These are phyloP conservation scores for Fusarium xyrophilum DNA, from an alignment of 2,329 filamentous ascomycete genomes.

Conservation along the genomic window DNA sequence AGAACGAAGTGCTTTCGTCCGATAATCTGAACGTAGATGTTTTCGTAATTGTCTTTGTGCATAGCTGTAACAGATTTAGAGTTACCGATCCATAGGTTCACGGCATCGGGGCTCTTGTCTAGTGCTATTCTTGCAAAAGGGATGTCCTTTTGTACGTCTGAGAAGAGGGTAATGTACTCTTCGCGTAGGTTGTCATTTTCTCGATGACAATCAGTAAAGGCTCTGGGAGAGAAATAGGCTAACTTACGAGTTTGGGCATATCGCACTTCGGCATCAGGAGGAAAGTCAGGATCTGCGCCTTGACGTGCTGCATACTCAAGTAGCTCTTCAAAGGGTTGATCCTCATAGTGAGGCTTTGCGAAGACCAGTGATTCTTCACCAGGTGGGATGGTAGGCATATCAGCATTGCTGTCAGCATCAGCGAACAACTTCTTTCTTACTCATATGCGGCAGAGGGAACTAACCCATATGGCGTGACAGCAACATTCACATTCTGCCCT, in stretches of 20 bases:
- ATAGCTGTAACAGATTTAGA: constrained; percentile 72
- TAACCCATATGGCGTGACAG: constrained; percentile 77
- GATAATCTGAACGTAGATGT: constrained; percentile 78
- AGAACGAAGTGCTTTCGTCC: constrained; percentile 79
- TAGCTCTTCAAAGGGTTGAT: constrained; percentile 67
- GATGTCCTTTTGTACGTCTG: constrained; percentile 68
- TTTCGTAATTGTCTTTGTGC: constrained; percentile 87
- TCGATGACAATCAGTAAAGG: constrained; percentile 37
- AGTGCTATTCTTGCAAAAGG: constrained; percentile 78
- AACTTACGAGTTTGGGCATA: constrained; percentile 77
- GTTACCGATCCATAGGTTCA: constrained; percentile 86
- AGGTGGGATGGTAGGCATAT: constrained; percentile 44
- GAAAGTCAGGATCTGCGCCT: constrained; percentile 52
- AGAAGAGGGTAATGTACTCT: constrained; percentile 71
- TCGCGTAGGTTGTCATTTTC: constrained; percentile 82
- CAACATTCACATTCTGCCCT: constrained; percentile 71
- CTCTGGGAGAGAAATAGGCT: background rate
- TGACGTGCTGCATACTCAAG: constrained; percentile 67
- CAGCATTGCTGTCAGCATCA: constrained; percentile 46
- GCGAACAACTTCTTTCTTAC: background rate
- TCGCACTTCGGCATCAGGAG: constrained; percentile 57
- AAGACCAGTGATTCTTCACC: constrained; percentile 55
- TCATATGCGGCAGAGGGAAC: constrained; percentile 30
- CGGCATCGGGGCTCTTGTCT: constrained; percentile 70
- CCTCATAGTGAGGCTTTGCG: constrained; percentile 75